These are phyloP conservation scores for Exophiala mesophila DNA, from an alignment of 2,329 filamentous ascomycete genomes.

Conservation along the genomic window DNA sequence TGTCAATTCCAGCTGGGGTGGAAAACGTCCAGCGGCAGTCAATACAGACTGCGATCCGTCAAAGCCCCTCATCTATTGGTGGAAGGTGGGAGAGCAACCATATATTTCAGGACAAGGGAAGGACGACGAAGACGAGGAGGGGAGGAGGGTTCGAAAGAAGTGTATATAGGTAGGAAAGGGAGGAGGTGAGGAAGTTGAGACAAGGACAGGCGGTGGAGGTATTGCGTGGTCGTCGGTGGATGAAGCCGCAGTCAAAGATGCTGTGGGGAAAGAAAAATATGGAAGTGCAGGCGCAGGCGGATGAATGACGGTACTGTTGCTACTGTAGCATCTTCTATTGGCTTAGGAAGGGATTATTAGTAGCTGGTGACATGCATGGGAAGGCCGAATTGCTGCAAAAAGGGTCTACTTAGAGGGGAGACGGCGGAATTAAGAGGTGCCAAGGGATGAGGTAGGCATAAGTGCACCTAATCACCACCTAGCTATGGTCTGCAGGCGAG, in stretches of 20 bases:
- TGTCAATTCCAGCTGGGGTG: slow-evolving; percentile 1
- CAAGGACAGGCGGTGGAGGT: not conserved
- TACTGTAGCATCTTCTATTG: no score
- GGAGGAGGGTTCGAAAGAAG: not conserved
- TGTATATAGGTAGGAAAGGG: slow-evolving; percentile 1
- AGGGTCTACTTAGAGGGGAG: no score
- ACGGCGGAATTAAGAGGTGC: no score
- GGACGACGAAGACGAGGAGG: not conserved
- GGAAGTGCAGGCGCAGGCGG: not conserved
- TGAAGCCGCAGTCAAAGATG: not conserved
- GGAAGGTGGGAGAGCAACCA: not conserved
- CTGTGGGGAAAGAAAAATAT: not conserved
- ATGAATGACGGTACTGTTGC: no score
- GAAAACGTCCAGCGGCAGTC: slow-evolving; percentile 15
- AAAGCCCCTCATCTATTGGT: slow-evolving; percentile 18
- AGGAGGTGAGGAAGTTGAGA: slow-evolving; percentile 1
- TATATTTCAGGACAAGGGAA: not conserved
- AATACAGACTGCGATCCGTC: slow-evolving; percentile 19
- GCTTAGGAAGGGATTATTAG: no score
- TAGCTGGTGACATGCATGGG: no score
- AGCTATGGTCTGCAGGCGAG: no score
- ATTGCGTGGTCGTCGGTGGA: no score
- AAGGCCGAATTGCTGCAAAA: no score
- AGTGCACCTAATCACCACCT: no score
- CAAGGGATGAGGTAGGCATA: no score